Evolutionary conservation across 179 eudicot genomes (phyloP).

Genomic region (Beta corolliflora): DNA sequence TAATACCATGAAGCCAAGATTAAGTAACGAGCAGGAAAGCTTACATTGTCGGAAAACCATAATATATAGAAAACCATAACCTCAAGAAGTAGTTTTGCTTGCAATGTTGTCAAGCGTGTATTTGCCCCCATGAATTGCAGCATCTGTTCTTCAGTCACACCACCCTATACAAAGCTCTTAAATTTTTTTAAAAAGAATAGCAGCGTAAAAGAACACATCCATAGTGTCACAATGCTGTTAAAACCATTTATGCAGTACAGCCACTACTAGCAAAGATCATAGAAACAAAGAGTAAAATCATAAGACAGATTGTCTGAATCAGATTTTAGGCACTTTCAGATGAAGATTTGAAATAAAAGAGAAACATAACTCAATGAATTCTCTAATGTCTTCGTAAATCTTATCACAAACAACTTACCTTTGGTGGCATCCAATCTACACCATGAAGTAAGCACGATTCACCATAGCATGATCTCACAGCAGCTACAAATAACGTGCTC

Average conservation of each 20-base stretch:
- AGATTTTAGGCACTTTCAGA: neutral
- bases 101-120: conserved; percentile 66
- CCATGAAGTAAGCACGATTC: conserved; percentile 98
- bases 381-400: neutral
- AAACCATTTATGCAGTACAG: neutral
- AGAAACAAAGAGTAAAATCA: neutral
- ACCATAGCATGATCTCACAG: conserved; percentile 92
- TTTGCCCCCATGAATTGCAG: conserved; percentile 95
- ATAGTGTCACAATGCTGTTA: neutral
- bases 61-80: conserved; percentile 30
- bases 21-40: neutral
- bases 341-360: neutral
- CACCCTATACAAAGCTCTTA: conserved; percentile 59
- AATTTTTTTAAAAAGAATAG: neutral
- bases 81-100: conserved; percentile 91
- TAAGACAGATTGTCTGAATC: neutral
- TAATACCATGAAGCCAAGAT: conserved; percentile 15
- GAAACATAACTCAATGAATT: neutral
- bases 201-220: neutral
- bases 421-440: conserved; percentile 99
- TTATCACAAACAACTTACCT: conserved; percentile 45
- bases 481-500: conserved; percentile 98
- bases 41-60: conserved; percentile 10
- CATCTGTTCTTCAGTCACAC: conserved; percentile 97
- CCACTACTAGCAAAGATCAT: conserved; percentile 3